These are phyloP conservation scores for Hypholoma fasciculare DNA, from an alignment of 768 basidiomycete genomes.

Conservation along the genomic window DNA sequence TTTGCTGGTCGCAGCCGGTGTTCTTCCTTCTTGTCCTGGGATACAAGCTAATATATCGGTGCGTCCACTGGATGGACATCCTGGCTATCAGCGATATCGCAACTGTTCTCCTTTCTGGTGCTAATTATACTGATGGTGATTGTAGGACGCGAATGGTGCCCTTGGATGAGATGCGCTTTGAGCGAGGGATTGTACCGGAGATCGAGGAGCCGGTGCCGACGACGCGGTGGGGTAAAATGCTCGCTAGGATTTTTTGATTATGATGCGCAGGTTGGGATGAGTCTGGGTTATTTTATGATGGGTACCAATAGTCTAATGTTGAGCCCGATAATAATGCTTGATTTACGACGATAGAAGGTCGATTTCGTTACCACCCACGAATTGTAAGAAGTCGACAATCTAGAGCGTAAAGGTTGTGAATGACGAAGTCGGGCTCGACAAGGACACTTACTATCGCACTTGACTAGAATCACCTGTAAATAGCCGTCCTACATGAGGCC, in stretches of 20 bases:
- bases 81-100: neutral
- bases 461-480: too few species aligned
- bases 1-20: slow-evolving; percentile 7
- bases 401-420: too few species aligned
- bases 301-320: too few species aligned
- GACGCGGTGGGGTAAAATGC: slow-evolving; percentile 13
- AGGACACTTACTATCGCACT: too few species aligned
- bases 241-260: slow-evolving; percentile 14
- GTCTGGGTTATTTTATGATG: neutral
- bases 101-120: neutral
- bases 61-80: neutral
- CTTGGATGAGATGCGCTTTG: slow-evolving; percentile 14
- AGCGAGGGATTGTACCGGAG: slow-evolving; percentile 12
- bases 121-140: neutral
- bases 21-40: slow-evolving; percentile 13
- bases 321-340: neutral
- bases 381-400: too few species aligned
- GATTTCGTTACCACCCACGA: too few species aligned
- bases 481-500: too few species aligned
- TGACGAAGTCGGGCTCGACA: too few species aligned
- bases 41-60: slow-evolving; percentile 17
- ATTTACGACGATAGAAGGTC: neutral
- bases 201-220: slow-evolving; percentile 11
- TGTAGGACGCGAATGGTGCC: slow-evolving; percentile 12
- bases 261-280: neutral